Evolutionary conservation across 352 stramenopile species (phyloP), one percentile per base, ranked within the genome.

Genomic region (Pythium myriotylum): DNA sequence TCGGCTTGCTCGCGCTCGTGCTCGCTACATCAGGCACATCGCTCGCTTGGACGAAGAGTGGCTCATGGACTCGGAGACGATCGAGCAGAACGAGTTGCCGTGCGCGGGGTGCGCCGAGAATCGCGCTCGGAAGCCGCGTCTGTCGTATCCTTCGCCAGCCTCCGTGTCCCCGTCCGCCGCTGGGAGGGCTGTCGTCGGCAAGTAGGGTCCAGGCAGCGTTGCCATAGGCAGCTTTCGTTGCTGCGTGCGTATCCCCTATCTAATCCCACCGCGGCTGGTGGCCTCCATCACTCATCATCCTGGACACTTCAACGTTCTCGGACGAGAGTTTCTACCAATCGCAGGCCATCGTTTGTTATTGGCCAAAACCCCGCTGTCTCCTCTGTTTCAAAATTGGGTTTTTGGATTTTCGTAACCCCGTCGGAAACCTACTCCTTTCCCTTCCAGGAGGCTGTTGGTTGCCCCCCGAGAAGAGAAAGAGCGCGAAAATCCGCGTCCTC

Each of bases 401-500:
- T 64, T 69, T 63, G 48, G 49, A 40, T 59, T 64, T 62, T 59
- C 59, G 62, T 64, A 64, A 69, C 62, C 22, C 61, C 61, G 54
- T 22, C 12, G 49, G 19, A 17, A 19, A 68, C 61, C 53, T 54
- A 69, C 54, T 69, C 62, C 33, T 54, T 42, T 62, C 39, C 49
- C 37, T 16, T 58, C 12, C 24, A 50, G 27, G 46, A 59, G 53
- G 60, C 47, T 59, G 60, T 62, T 67, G 60, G 60, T 67, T 67
- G 53, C 60, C 53, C 32, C 50, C 20, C 45, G 47, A 17, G 51
- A 64, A 63, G 51, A 69, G 62, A 69, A 69, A 69, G 62, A 69
- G 62, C 61, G 61, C 61, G 61, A 68, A 68, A 68, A 62, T 54
- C 46, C 48, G 35, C 14, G 33, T 7, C 27, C 41, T 40, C 2